Conservation (phyloP, 139 green algal genomes). For the Chloropicon primus region DNA sequence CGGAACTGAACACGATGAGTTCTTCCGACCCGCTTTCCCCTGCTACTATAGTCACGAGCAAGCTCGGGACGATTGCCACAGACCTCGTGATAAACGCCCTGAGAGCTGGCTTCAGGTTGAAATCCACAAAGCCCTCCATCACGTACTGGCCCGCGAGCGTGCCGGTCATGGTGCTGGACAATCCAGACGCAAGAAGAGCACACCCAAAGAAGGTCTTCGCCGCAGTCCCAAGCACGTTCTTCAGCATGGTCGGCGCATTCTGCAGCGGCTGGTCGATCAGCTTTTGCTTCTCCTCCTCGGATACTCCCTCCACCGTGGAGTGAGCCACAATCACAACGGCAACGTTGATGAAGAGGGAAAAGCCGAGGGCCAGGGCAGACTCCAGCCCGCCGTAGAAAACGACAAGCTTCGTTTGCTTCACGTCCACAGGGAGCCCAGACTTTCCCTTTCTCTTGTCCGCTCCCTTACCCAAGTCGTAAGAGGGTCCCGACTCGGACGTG, state of each 20-base stretch:
- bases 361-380: not conserved
- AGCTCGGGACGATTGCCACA: constrained; percentile 24
- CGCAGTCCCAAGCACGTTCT: constrained; percentile 3
- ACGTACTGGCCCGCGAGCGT: not conserved
- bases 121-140: constrained; percentile 29
- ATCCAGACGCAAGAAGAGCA: not conserved
- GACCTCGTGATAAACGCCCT: constrained; percentile 24
- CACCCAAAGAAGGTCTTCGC: constrained; percentile 1
- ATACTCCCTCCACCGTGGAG: not conserved
- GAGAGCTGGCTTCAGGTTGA: constrained; percentile 19
- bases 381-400: not conserved
- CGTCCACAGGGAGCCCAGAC: not conserved
- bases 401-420: not conserved
- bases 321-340: not conserved
- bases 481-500: not conserved
- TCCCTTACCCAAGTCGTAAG: not conserved
- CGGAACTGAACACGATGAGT: constrained; percentile 30
- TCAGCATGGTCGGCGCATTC: constrained; percentile 12
- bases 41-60: constrained; percentile 19
- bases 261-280: constrained; percentile 9
- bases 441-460: not conserved
- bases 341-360: not conserved
- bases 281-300: not conserved
- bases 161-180: not conserved
- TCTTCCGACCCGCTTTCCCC: constrained; percentile 16